These are phyloP conservation scores for Huntiella omanensis DNA, from an alignment of 2,329 filamentous ascomycete species.

Conservation along the genomic window DNA sequence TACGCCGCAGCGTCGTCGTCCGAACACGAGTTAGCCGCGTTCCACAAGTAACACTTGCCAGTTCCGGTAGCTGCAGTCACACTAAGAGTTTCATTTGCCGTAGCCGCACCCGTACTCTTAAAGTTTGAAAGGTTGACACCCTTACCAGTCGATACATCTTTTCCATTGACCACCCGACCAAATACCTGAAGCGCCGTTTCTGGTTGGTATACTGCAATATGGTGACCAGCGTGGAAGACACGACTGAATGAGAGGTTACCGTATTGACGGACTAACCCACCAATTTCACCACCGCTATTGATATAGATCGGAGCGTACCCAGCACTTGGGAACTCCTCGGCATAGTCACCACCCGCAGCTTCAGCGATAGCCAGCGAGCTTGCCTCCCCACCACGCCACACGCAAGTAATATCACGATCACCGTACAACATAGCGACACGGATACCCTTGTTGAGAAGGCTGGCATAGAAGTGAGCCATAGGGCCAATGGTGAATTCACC, in stretches of 20 bases:
- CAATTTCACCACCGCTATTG: slow-evolving; percentile 43
- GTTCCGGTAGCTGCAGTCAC: slow-evolving; percentile 11
- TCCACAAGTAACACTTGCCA: slow-evolving; percentile 42
- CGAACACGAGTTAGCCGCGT: slow-evolving; percentile 30
- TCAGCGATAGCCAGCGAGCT: slow-evolving; percentile 44
- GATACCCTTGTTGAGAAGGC: slow-evolving; percentile 41
- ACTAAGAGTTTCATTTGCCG: not conserved
- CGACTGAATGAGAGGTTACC: slow-evolving; percentile 54
- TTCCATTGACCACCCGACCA: slow-evolving; percentile 36
- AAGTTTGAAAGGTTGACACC: slow-evolving; percentile 29
- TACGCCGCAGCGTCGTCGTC: slow-evolving; percentile 20
- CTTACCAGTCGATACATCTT: slow-evolving; percentile 36
- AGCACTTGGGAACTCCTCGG: slow-evolving; percentile 37
- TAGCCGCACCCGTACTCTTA: not conserved
- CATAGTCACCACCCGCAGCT: slow-evolving; percentile 27
- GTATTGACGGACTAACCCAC: slow-evolving; percentile 56
- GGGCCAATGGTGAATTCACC: slow-evolving; percentile 8
- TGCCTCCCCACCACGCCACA: slow-evolving; percentile 57
- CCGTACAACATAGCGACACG: slow-evolving; percentile 56
- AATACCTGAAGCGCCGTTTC: slow-evolving; percentile 41
- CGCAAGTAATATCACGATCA: slow-evolving; percentile 44
- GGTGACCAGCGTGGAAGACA: slow-evolving; percentile 47
- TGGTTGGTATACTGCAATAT: slow-evolving; percentile 42
- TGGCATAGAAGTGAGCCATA: slow-evolving; percentile 28
- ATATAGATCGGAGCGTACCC: slow-evolving; percentile 57